Conservation (phyloP, 75 land plant species). For the Cryptomeria japonica region DNA sequence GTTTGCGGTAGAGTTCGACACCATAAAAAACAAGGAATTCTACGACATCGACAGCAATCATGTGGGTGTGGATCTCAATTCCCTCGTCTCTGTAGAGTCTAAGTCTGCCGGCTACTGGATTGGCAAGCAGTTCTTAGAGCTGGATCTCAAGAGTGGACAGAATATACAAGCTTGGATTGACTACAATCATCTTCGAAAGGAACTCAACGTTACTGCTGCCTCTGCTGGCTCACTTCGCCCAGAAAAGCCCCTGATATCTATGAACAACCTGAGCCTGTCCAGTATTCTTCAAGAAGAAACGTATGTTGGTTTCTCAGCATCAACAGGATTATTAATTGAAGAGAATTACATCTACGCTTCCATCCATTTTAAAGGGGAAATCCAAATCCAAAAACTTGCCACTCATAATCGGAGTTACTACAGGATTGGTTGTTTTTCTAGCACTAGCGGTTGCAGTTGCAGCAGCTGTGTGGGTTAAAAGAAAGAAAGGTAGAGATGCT, state of each 20-base stretch:
- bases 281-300: too few relatives aligned
- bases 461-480: not conserved
- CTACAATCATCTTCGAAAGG: conserved; percentile 2
- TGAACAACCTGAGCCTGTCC: not conserved
- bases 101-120: not conserved
- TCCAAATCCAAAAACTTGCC: not conserved
- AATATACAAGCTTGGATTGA: conserved; percentile 20
- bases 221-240: not conserved
- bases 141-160: conserved; percentile 7
- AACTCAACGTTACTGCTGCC: conserved; percentile 7
- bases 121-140: not conserved
- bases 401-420: not conserved
- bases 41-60: conserved; percentile 22
- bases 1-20: conserved; percentile 40
- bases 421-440: not conserved
- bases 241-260: not conserved
- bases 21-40: not conserved
- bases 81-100: not conserved
- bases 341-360: not conserved
- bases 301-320: too few relatives aligned
- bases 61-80: too few relatives aligned
- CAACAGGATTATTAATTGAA: not conserved
- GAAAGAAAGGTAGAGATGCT: conserved; percentile 15
- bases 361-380: not conserved
- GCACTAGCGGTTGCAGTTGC: not conserved